These are phyloP conservation scores for Lachnellula cervina DNA, from an alignment of 2,329 filamentous ascomycete genomes.

Conservation along the genomic window DNA sequence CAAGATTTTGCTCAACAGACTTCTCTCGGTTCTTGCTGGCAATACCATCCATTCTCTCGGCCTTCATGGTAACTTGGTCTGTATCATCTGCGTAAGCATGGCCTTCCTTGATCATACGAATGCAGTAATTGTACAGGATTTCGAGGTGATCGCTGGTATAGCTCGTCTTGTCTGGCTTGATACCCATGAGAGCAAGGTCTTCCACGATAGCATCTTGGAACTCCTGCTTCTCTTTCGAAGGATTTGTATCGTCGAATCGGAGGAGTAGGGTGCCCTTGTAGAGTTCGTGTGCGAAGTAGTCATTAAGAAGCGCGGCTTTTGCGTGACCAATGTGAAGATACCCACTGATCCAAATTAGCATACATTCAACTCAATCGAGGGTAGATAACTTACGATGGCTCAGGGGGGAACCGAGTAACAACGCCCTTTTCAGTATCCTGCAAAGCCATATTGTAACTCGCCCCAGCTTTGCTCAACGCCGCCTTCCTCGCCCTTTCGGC, in stretches of 20 bases:
- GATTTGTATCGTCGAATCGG: conserved; percentile 96
- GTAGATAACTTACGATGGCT: conserved; percentile 66
- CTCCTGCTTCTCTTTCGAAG: conserved; percentile 94
- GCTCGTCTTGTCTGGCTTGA: conserved; percentile 79
- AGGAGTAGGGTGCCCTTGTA: conserved; percentile 88
- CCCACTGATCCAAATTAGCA: conserved; percentile 40
- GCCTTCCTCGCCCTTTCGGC: conserved; percentile 65
- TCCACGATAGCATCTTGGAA: conserved; percentile 91
- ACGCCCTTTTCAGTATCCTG: conserved; percentile 83
- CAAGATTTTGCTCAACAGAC: conserved; percentile 75
- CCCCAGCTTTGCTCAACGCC: conserved; percentile 69
- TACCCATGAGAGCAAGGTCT: conserved; percentile 85
- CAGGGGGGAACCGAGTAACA: conserved; percentile 86
- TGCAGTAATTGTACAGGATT: conserved; percentile 78
- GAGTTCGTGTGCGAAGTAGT: conserved; percentile 93
- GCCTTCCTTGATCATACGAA: conserved; percentile 79
- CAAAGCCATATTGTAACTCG: conserved; percentile 83
- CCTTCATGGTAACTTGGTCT: conserved; percentile 79
- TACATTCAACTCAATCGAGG: neutral
- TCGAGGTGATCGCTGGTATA: conserved; percentile 97
- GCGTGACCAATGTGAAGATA: conserved; percentile 95
- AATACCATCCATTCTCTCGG: conserved; percentile 78
- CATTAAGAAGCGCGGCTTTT: conserved; percentile 88
- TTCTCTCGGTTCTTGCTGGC: conserved; percentile 76
- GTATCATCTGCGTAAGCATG: conserved; percentile 95